Base-by-base conservation (phyloP, 208 protist genomes). In the Trypanosoma vivax region DNA sequence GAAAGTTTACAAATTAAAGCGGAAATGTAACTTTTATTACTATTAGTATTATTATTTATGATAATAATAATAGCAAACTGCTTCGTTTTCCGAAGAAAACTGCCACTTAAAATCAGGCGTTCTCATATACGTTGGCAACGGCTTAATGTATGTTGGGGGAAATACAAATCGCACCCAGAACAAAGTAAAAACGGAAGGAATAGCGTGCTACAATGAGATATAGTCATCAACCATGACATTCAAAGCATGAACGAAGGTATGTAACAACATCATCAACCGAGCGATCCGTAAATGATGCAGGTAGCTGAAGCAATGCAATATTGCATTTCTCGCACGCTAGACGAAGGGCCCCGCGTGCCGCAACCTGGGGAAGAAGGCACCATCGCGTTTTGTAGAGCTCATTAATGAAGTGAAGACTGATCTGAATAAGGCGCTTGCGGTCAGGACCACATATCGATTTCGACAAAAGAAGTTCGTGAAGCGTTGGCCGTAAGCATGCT, bases 361-460 rank as follows among this genome's bases (percentile, higher is more conserved):
- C 54, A 23, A 50, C 78, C 37, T 88, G 77, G 10, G 87, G 82
- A 54, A 73, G 80, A 10, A 89, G 69, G 58, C 87, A 93, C 37
- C 61, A 73, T 13, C 40, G 42, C 31, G 43, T 69, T 11, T 42
- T 33, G 34, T 94, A 94, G 14, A 89, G 42, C 11, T 49, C 33
- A 48, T 78, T 58, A 24, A 78, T 47, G 13, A 91, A 37, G 10
- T 73, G 38, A 2, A 94, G 53, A 30, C 79, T 70, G 2, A 94
- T 47, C 18, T 60, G 62, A 9, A 73, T 53, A 11, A 88, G 48
- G 6, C 64, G 46, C 33, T 88, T 79, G 6, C 67, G 65, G 38
- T 60, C 21, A 34, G 38, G 33, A 49, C 31, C 21, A 74, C 19
- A n/a, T 39, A 23, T 19, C 39, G 50, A 25, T 47, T 70, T 35